Base-by-base conservation (phyloP, 176 grass and related monocot genomes). In the Chloris gayana region DNA sequence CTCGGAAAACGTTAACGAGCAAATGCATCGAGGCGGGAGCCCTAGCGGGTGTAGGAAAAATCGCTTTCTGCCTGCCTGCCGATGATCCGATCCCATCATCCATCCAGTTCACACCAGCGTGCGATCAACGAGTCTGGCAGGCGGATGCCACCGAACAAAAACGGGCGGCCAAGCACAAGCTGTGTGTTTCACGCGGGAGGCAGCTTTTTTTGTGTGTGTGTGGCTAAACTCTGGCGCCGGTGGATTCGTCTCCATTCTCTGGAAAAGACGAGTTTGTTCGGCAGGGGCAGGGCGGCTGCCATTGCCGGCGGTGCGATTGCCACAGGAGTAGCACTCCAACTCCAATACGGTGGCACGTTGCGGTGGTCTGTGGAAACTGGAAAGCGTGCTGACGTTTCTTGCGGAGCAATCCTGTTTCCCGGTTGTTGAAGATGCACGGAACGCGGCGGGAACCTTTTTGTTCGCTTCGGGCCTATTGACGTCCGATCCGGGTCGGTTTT, bases 371-470 rank as follows among this genome's bases (percentile, higher is more conserved):
- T 17, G 64, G 71, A n/a, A 39, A 54, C 31, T 37, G 46, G 34
- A 80, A 62, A 76, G 50, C 22, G 39, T 6, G 31, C 53, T 0
- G 39, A 27, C 70, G 15, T 81, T 86, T 34, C 70, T 81, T 81
- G 77, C 50, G 22, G 12, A n/a, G 1, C 63, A 75, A 81, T 32
- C 63, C 13, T 50, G 51, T 6, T 51, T 24, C 25, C 4, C 15
- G 63, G 50, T 75, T 60, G 77, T 69, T 81, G 70, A 60, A 35
- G 70, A 47, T 31, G 77, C 77, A 69, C 44, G 84, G 70, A 60
- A 86, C 39, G 47, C 69, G 31, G 15, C 42, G 3, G 30, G 12
- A 5, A 22, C 0, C 5, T 9, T 35, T 74, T 6, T n/a, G 11
- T 64, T 31, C 6, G 15, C n/a, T 14, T n/a, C 6, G 30, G 19